Evolutionary conservation across 208 protist species (phyloP).

Genomic region (Leptomonas pyrrhocoris): DNA sequence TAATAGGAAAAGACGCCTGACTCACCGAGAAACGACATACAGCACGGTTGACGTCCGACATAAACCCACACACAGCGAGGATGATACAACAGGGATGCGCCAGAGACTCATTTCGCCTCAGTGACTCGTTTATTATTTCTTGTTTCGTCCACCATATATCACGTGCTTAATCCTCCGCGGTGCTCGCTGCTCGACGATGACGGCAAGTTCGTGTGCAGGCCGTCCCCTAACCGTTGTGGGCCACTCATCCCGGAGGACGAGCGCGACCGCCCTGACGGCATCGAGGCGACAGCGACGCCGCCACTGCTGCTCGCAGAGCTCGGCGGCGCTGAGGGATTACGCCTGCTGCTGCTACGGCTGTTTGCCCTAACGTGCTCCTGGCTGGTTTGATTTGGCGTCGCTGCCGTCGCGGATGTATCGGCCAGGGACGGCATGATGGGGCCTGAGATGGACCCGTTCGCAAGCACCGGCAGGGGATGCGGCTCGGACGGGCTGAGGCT

Average conservation of each 20-base stretch:
- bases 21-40: too few species aligned
- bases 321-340: not conserved
- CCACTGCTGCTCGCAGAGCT: not conserved
- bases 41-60: too few species aligned
- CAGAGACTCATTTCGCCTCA: not conserved
- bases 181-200: conserved; percentile 18
- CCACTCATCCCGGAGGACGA: conserved; percentile 4
- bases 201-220: conserved; percentile 8
- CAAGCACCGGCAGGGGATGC: conserved; percentile 3
- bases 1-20: too few species aligned
- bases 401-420: not conserved
- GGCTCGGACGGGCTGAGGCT: conserved; percentile 14
- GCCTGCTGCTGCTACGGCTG: not conserved
- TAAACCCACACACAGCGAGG: too few species aligned
- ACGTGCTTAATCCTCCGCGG: conserved; percentile 3
- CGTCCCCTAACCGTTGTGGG: not conserved
- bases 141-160: not conserved
- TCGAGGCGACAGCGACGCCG: not conserved
- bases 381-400: not conserved
- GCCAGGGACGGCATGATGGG: not conserved
- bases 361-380: not conserved
- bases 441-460: not conserved
- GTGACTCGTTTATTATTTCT: not conserved
- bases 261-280: not conserved
- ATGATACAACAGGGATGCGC: not conserved